phyloP scores from a whole-genome alignment of 2,329 filamentous ascomycete genomes.

The Sporothrix phasma region DNA sequence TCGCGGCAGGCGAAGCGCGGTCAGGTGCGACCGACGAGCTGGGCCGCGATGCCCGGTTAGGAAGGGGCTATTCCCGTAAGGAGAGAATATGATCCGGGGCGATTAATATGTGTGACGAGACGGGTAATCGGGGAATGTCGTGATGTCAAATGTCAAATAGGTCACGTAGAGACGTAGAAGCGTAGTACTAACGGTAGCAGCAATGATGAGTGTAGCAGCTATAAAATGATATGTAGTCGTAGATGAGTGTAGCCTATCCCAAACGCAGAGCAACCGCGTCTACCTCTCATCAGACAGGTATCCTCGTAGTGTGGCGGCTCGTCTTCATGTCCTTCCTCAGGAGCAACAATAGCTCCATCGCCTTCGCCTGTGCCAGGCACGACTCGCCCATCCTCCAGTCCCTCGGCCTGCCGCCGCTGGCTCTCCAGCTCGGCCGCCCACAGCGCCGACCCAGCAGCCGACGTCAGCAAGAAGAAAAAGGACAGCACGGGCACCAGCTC shows the following conservation, averaged over 20 bases:
- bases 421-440: constrained; percentile 77
- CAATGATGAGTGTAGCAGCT: neutral
- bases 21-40: neutral
- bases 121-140: neutral
- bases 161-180: no score
- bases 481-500: constrained; percentile 83
- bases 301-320: constrained; percentile 20
- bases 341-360: neutral
- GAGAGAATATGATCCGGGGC: no score
- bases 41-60: neutral
- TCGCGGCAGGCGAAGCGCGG: neutral
- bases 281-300: constrained; percentile 15
- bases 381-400: neutral
- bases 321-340: neutral
- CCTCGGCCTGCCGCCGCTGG: constrained; percentile 27
- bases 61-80: neutral
- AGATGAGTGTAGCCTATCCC: no score
- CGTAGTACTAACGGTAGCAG: neutral
- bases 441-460: constrained; percentile 71
- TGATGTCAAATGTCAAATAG: no score
- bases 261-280: neutral
- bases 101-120: neutral
- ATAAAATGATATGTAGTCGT: no score
- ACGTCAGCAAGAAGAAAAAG: constrained; percentile 91
- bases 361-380: neutral